phyloP scores from a whole-genome alignment of 768 basidiomycete species.

The Termitomyces sp. region DNA sequence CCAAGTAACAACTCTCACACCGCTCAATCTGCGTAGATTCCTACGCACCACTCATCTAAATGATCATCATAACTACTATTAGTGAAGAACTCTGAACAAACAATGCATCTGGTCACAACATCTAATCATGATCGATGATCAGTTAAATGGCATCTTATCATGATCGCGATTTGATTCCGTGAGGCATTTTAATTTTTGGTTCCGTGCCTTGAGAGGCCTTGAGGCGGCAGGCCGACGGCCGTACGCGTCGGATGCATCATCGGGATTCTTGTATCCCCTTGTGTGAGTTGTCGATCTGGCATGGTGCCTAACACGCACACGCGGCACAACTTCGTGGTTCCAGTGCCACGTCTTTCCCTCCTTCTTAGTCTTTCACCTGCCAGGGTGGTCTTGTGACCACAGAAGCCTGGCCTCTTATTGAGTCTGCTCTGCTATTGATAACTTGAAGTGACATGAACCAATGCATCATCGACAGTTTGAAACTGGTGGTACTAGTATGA shows the following conservation, averaged over 20 bases:
- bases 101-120: background rate
- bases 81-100: background rate
- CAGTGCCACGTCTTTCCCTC: constrained; percentile 3
- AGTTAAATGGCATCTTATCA: too few relatives aligned
- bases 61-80: background rate
- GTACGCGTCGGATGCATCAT: background rate
- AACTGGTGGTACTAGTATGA: background rate
- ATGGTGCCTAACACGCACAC: constrained; percentile 5
- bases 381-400: constrained; percentile 1
- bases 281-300: constrained; percentile 1
- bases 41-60: background rate
- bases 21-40: constrained; percentile 8
- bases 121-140: too few relatives aligned
- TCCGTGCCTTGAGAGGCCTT: too few relatives aligned
- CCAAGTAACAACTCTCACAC: constrained; percentile 8
- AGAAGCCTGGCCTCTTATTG: background rate
- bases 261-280: background rate
- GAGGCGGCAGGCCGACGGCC: too few relatives aligned
- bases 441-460: background rate
- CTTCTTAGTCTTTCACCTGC: background rate
- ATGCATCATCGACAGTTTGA: background rate
- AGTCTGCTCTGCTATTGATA: background rate
- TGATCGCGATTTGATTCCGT: background rate
- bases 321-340: background rate
- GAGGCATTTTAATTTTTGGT: background rate